Evolutionary conservation across 352 stramenopile genomes (phyloP), one percentile per base, ranked within the genome.

Genomic region (Phytophthora podocarpi): DNA sequence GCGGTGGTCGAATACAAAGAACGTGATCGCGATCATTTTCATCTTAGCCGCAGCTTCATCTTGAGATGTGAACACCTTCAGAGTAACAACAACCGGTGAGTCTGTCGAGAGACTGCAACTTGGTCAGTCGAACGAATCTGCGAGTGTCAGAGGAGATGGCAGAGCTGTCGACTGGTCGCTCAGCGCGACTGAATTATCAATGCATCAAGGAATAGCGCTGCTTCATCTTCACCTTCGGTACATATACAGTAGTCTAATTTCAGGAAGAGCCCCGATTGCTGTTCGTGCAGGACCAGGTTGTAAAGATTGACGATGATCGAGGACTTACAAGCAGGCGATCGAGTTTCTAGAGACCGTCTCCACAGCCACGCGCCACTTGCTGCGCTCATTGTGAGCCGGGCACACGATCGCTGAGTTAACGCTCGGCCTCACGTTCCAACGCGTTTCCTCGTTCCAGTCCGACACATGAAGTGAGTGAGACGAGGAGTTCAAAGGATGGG

Each of bases 11-110:
- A 40, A 40, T 45, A 23, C 57, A 60, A 47, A 66, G 39, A 59
- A 35, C 2, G 48, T 36, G 48, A 5, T 47, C 40, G 16, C 58
- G 34, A 66, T 66, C 49, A 60, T 66, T 66, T 61, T 52, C 42
- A 61, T 66, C 58, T 60, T 59, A 30, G 57, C 42, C 56, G 35
- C 15, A 39, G 16, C 45, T 52, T 35, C 11, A 54, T 60, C 58
- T 37, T 51, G 39, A 18, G 58, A 60, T 66, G 39, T 41, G 58
- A 42, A 47, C 12, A n/a, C n/a, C 10, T 23, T 35, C 31, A 34
- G 20, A 51, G 18, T 15, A 37, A 47, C 40, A 47, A 20, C 12
- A 31, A 24, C 40, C 16, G 27, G 18, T 9, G 16, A 18, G 27
- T 35, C 12, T 23, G 28, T 51, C 30, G 31, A 60, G 27, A 41